Base-by-base conservation (phyloP, 2,329 filamentous ascomycete species). In the Ceratocystis eucalypticola region DNA sequence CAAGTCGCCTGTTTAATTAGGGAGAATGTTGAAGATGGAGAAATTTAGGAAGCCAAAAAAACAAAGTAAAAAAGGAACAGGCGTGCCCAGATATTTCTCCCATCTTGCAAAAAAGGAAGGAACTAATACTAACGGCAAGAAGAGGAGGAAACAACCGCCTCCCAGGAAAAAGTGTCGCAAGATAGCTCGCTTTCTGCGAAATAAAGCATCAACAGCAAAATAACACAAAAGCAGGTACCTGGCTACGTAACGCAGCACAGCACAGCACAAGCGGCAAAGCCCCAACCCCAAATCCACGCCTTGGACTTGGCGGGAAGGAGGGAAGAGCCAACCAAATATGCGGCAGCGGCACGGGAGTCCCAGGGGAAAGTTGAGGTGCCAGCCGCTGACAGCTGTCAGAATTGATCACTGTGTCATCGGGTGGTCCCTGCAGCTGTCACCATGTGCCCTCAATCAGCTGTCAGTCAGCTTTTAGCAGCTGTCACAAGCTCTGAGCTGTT, bases 11-110 rank as follows among this genome's bases (percentile, higher is more conserved):
- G 37, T 62, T 62, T 62, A 44, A 22, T 41, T 22, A 44, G 59
- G 59, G 22, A 62, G 59, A 62, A 62, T 12, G 59, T 45, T 45
- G 33, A 62, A 62, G 59, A 45, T 62, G 44, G 22, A 46, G 61
- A 30, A 41, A 62, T 44, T 28, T n/a, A 28, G 6, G 6, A 25
- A 12, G 10, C 15, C 7, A 48, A 46, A 48, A 48, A 48, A 33
- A 28, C 10, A 15, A 12, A 41, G 33, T 37, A 28, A n/a, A 30
- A 30, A 8, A 48, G n/a, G 10, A 44, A 12, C 8, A 22, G 20
- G 33, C 25, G 41, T 33, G 55, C 55, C n/a, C 55, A 59, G 28
- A 59, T 59, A 37, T 33, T 53, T 53, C 25, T 8, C 12, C 53
- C 17, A 30, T 57, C 22, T 17, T 57, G 10, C 17, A 8, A 25